Evolutionary conservation across 805 yeast species (phyloP), one percentile per base, ranked within the genome.

Genomic region (Torulaspora delbrueckii): DNA sequence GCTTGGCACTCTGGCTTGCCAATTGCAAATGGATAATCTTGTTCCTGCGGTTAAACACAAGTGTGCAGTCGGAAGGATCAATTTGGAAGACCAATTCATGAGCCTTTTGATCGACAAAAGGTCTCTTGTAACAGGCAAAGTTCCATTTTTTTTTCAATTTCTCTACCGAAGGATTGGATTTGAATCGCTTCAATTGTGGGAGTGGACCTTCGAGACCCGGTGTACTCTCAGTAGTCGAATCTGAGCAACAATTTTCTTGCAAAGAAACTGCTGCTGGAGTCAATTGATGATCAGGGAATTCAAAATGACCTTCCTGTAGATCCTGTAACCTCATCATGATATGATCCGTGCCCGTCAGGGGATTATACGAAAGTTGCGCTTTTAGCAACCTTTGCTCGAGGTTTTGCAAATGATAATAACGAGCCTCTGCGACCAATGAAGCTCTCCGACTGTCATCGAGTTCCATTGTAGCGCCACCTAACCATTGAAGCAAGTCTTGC

Each of bases 371-470:
- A 9, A 84, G 70, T 23, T 62, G 62, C 54, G 75, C 77, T 40
- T 75, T 74, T n/a, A 84, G 63, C 19, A 89, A 60, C 48, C 73
- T 66, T 66, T 88, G 95, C 60, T 85, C 95, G 31, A 89, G 68
- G 30, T 81, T 88, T 38, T 78, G 67, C 54, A 89, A 83, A 38
- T 91, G 71, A 62, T 86, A 89, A 65, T 84, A 89, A 37, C 76
- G 72, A 52, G 95, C 85, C 59, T 89, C 97, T 42, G 71, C 71
- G 7, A 83, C 62, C 47, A 89, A 68, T 12, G 76, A 62, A 8
- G 66, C 61, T 34, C 96, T 71, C 58, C 82, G 85, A 1, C 64
- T 62, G 33, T 80, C 84, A 45, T 74, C 69, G 37, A 85, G 70
- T 1, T 69, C 66, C 14, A 77, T 54, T 3, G 67, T 59, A 30